Conservation (phyloP, 352 stramenopile species). For the Elongisporangium prolatum region DNA sequence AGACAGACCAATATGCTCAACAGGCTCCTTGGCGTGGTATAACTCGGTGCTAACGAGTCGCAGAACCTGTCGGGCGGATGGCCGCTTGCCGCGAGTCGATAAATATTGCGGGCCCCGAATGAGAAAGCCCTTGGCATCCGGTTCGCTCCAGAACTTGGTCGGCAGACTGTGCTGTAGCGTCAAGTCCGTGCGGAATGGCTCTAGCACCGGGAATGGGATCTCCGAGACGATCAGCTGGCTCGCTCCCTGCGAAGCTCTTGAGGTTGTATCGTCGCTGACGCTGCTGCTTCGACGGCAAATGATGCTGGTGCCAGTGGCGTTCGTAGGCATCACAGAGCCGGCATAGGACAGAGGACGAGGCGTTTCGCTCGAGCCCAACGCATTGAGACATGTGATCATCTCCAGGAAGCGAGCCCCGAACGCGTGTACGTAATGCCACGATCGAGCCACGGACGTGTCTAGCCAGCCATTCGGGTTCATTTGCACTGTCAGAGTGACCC, state of each 20-base stretch:
- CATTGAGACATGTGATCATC: slow-evolving; percentile 65
- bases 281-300: background rate
- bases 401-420: slow-evolving; percentile 74
- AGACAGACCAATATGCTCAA: slow-evolving; percentile 66
- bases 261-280: slow-evolving; percentile 15
- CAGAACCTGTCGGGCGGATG: slow-evolving; percentile 50
- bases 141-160: slow-evolving; percentile 84
- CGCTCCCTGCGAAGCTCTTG: slow-evolving; percentile 11
- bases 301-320: background rate
- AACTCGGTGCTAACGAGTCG: slow-evolving; percentile 67
- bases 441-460: slow-evolving; percentile 43
- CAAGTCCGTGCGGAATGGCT: slow-evolving; percentile 62
- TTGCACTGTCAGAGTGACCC: slow-evolving; percentile 75
- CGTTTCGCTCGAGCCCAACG: background rate
- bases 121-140: slow-evolving; percentile 51
- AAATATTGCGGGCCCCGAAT: slow-evolving; percentile 68
- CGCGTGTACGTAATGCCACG: slow-evolving; percentile 72
- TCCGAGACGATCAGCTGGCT: slow-evolving; percentile 62
- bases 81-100: slow-evolving; percentile 50
- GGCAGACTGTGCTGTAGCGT: slow-evolving; percentile 41
- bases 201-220: slow-evolving; percentile 49
- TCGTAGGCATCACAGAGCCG: background rate
- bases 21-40: slow-evolving; percentile 44
- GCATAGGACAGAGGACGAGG: background rate
- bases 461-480: slow-evolving; percentile 83